Conservation (phyloP, 257 asterid species). For the Jaltomata sinuosa region DNA sequence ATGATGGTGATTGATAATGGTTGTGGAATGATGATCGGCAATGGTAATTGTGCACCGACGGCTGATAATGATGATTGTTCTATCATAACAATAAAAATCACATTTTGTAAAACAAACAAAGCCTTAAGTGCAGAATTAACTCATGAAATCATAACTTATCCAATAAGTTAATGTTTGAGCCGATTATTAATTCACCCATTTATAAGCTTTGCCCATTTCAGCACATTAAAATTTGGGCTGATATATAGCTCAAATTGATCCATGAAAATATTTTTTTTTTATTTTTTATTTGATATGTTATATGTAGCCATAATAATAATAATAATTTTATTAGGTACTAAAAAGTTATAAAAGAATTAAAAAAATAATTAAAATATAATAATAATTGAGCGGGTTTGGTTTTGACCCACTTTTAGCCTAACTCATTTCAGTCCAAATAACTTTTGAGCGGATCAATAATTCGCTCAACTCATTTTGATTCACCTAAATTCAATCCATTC, state of each 20-base stretch:
- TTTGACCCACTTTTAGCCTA: no score
- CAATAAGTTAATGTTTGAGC: background rate
- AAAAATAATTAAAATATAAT: no score
- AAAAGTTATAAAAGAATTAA: background rate
- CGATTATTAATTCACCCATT: background rate
- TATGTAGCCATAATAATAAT: background rate
- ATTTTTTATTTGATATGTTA: no score
- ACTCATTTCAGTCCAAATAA: no score
- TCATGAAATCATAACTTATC: background rate
- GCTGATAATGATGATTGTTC: background rate
- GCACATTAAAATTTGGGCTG: background rate
- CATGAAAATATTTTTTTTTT: background rate
- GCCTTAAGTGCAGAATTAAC: background rate
- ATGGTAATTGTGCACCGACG: background rate
- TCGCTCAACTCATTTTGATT: no score
- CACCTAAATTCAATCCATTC: no score
- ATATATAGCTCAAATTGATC: background rate
- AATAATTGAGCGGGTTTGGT: no score
- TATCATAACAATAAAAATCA: background rate
- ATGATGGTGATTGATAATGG: background rate
- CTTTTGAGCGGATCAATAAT: no score
- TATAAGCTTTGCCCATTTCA: background rate
- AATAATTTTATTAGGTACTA: background rate
- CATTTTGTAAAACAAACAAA: background rate
- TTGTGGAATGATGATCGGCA: background rate